Evolutionary conservation across 257 asterid species (phyloP).

Genomic region (Nicotiana tomentosiformis): DNA sequence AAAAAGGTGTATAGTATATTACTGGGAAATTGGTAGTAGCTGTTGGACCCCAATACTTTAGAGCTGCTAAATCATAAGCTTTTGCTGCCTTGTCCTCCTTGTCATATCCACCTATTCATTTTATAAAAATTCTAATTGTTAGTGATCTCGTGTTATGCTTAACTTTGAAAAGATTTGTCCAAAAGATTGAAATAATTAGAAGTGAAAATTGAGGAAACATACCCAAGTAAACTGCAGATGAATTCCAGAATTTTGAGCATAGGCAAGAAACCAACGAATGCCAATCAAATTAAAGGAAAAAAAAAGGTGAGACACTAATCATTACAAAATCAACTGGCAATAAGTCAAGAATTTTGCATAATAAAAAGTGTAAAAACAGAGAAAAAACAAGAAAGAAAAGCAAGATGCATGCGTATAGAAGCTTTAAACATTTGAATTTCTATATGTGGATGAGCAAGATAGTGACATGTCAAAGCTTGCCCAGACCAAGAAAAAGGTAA

Average conservation of each 20-base stretch:
- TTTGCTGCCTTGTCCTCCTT: slow-evolving; percentile 14
- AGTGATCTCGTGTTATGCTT: background rate
- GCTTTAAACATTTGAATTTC: slow-evolving; percentile 1
- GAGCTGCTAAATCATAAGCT: slow-evolving; percentile 15
- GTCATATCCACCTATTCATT: slow-evolving; percentile 17
- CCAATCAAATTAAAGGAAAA: slow-evolving; percentile 16
- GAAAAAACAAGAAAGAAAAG: background rate
- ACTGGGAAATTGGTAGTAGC: slow-evolving; percentile 10
- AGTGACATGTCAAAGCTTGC: background rate
- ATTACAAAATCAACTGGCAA: background rate
- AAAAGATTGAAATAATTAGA: background rate
- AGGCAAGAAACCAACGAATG: slow-evolving; percentile 22
- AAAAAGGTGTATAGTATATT: background rate
- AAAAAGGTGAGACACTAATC: background rate
- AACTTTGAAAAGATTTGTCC: too few relatives aligned
- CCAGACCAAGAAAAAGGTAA: background rate
- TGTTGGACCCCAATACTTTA: slow-evolving; percentile 16
- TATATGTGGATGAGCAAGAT: background rate
- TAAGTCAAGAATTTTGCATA: background rate
- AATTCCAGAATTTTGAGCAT: background rate
- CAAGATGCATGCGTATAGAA: background rate
- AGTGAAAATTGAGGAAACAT: slow-evolving; percentile 15
- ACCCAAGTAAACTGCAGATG: slow-evolving; percentile 84
- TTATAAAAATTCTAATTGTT: background rate
- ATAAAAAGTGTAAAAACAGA: slow-evolving; percentile 6